A percentile compares a stretch with the other conserved stretches of the same genome.
These are phyloP conservation scores for Fusarium napiforme DNA, from an alignment of 2,329 filamentous ascomycete species.

Conservation along the genomic window DNA sequence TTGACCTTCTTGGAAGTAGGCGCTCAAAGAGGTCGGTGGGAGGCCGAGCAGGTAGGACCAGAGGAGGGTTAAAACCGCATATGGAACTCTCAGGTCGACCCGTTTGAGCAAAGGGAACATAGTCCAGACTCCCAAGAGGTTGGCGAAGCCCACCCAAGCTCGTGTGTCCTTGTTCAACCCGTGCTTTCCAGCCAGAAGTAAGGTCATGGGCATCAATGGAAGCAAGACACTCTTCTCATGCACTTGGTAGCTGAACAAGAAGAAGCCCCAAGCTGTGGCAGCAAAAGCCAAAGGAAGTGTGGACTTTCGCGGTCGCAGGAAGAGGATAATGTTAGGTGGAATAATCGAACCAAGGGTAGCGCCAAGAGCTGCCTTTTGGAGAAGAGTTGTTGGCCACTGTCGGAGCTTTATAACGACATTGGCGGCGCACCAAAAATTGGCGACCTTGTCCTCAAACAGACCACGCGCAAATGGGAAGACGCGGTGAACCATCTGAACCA, in stretches of 20 bases:
- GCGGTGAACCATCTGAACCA: conserved; percentile 87
- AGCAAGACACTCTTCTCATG: conserved; percentile 97
- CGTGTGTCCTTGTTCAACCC: conserved; percentile 81
- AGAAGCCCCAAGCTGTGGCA: conserved; percentile 93
- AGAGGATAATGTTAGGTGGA: conserved; percentile 81
- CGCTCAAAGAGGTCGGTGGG: conserved; percentile 77
- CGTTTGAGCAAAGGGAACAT: conserved; percentile 90
- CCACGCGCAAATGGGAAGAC: conserved; percentile 96
- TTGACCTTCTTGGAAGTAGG: conserved; percentile 68
- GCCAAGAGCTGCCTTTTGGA: conserved; percentile 80
- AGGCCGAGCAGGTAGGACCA: conserved; percentile 94
- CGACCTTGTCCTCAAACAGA: conserved; percentile 97
- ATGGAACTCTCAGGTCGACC: conserved; percentile 86
- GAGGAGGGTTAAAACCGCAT: conserved; percentile 82
- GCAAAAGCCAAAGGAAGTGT: conserved; percentile 84
- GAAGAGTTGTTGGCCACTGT: conserved; percentile 73
- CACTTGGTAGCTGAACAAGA: conserved; percentile 96
- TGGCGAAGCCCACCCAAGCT: conserved; percentile 96
- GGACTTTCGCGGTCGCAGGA: conserved; percentile 79
- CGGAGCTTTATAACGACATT: conserved; percentile 91
- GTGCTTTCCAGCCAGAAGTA: conserved; percentile 81
- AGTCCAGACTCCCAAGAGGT: conserved; percentile 89
- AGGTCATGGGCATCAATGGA: conserved; percentile 91
- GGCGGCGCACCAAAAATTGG: conserved; percentile 95
- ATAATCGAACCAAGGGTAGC: conserved; percentile 81